Evolutionary conservation across 257 asterid genomes (phyloP).

Genomic region (Solanum pinnatisectum): DNA sequence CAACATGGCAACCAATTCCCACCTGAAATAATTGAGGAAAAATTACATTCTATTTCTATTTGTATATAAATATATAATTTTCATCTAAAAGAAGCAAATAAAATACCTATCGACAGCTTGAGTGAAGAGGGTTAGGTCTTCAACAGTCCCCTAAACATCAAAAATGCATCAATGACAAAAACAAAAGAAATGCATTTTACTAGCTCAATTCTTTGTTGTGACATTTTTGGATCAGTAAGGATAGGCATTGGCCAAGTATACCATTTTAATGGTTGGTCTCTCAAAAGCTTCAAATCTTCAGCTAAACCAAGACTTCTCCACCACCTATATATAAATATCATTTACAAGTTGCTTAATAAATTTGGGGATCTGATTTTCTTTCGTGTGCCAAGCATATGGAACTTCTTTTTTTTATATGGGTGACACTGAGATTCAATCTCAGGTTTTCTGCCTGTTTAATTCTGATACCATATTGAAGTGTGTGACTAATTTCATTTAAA

Average conservation of each 20-base stretch:
- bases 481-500: too few species aligned
- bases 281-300: slow-evolving; percentile 15
- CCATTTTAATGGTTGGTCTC: slow-evolving; percentile 34
- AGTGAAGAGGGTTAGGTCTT: slow-evolving; percentile 15
- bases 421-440: too few species aligned
- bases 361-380: too few species aligned
- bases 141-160: slow-evolving; percentile 19
- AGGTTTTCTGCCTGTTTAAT: too few species aligned
- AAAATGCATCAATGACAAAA: slow-evolving; percentile 25
- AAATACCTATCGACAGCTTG: slow-evolving; percentile 2
- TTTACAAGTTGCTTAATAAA: too few species aligned
- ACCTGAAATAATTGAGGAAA: slow-evolving; percentile 8
- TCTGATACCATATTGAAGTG: too few species aligned
- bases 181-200: slow-evolving; percentile 16
- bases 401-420: too few species aligned
- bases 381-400: too few species aligned
- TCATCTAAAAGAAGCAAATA: too few species aligned
- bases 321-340: slow-evolving; percentile 30
- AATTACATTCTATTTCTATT: too few species aligned
- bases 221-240: slow-evolving; percentile 1
- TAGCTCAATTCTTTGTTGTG: slow-evolving; percentile 16
- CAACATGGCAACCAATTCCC: slow-evolving; percentile 24
- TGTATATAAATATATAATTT: too few species aligned
- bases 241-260: slow-evolving; percentile 22
- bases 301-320: slow-evolving; percentile 28